phyloP scores from a whole-genome alignment of 106 monocot species.

The Platanthera zijinensis region DNA sequence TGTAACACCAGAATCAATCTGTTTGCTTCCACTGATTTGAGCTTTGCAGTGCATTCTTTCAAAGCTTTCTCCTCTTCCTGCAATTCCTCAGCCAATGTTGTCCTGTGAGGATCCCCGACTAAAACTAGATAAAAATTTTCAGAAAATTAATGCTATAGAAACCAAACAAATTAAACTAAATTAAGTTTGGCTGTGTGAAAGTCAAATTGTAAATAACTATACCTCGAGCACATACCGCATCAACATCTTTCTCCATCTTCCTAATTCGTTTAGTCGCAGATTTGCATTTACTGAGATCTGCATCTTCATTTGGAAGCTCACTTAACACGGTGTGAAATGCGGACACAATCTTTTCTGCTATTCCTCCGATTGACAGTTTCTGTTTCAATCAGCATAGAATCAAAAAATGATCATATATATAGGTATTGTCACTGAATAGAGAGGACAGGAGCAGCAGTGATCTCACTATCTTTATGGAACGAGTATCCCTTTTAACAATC shows the following conservation, averaged over 20 bases:
- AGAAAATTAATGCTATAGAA: conserved; percentile 11
- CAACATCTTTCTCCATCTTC: conserved; percentile 91
- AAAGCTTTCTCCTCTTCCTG: conserved; percentile 53
- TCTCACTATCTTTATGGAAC: conserved; percentile 81
- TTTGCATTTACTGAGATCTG: conserved; percentile 68
- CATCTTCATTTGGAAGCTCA: conserved; percentile 59
- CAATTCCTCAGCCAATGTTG: conserved; percentile 49
- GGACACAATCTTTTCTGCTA: conserved; percentile 86
- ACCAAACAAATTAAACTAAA: neutral
- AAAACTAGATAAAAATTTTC: conserved; percentile 22
- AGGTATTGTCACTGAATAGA: neutral
- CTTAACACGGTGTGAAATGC: conserved; percentile 68
- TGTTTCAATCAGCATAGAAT: conserved; percentile 16
- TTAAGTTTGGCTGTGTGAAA: neutral
- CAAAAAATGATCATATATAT: neutral
- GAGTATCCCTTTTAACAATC: conserved; percentile 80
- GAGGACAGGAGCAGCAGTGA: neutral
- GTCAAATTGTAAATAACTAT: neutral
- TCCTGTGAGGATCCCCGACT: conserved; percentile 64
- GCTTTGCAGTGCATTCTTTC: conserved; percentile 63
- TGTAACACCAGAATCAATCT: conserved; percentile 57
- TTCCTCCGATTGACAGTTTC: conserved; percentile 91
- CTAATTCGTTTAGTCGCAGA: conserved; percentile 38
- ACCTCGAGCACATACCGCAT: conserved; percentile 46
- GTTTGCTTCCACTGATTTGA: conserved; percentile 55